A percentile compares a stretch with the other conserved stretches of the same genome.
phyloP scores from a whole-genome alignment of 495 filamentous ascomycete genomes.

The Lophium mytilinum region DNA sequence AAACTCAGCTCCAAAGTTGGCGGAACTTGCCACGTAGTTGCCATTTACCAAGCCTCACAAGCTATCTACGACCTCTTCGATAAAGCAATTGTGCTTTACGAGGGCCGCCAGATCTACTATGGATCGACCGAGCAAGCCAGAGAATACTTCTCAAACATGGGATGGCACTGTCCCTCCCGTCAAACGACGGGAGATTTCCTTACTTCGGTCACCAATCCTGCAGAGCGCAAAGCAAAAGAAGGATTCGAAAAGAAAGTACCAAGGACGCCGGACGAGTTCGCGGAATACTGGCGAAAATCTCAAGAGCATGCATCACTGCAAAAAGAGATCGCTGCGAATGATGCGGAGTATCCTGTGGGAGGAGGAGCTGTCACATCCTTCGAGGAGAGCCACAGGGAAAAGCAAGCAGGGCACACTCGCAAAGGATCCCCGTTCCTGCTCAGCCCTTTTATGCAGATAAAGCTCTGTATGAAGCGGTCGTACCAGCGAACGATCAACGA shows the following conservation, averaged over 20 bases:
- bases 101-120: slow-evolving; percentile 30
- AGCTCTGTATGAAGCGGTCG: slow-evolving; percentile 62
- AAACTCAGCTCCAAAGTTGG: slow-evolving; percentile 22
- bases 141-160: slow-evolving; percentile 40
- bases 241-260: slow-evolving; percentile 57
- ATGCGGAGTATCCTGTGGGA: not conserved
- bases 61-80: slow-evolving; percentile 28
- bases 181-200: slow-evolving; percentile 61
- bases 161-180: slow-evolving; percentile 47
- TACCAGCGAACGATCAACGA: slow-evolving; percentile 56
- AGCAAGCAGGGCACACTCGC: slow-evolving; percentile 45
- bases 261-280: slow-evolving; percentile 42
- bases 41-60: slow-evolving; percentile 30
- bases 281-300: slow-evolving; percentile 23
- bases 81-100: slow-evolving; percentile 29
- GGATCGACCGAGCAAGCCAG: slow-evolving; percentile 15
- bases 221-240: slow-evolving; percentile 47
- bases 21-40: slow-evolving; percentile 19
- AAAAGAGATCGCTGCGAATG: slow-evolving; percentile 35
- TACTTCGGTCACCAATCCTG: slow-evolving; percentile 57
- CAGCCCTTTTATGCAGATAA: slow-evolving; percentile 42
- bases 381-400: slow-evolving; percentile 39
- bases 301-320: slow-evolving; percentile 59
- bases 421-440: slow-evolving; percentile 42
- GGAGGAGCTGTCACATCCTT: not conserved